A percentile compares a stretch with the other conserved stretches of the same genome.
Conservation (phyloP, 441 rosid species). For the Euphorbia celastroides region DNA sequence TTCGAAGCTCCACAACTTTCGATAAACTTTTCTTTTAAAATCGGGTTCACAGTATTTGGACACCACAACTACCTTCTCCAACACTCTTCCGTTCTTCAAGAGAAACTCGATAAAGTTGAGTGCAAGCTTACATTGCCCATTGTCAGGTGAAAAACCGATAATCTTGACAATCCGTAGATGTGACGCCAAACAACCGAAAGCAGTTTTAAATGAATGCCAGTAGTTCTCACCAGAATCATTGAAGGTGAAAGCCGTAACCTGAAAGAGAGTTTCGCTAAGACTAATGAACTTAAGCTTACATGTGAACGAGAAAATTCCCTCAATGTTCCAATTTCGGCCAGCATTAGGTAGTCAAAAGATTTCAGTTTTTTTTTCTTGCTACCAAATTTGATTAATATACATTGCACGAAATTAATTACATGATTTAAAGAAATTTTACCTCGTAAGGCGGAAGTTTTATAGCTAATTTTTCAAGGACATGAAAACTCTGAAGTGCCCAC, state of each 20-base stretch:
- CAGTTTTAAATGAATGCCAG: neutral
- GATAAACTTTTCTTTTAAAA: neutral
- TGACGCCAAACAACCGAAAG: neutral
- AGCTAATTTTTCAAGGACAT: neutral
- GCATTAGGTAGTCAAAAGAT: too few relatives aligned
- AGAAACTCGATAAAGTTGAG: constrained; percentile 12
- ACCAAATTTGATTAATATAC: too few relatives aligned
- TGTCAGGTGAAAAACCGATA: neutral
- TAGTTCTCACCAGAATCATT: neutral
- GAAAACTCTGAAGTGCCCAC: neutral
- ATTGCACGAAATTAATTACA: too few relatives aligned
- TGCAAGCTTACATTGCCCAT: neutral
- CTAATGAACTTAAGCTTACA: too few relatives aligned
- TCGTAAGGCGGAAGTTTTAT: neutral
- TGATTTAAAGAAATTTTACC: neutral
- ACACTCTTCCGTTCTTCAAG: constrained; percentile 8
- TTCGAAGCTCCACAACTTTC: neutral
- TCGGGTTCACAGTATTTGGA: neutral
- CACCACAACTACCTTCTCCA: constrained; percentile 15
- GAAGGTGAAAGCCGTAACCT: neutral
- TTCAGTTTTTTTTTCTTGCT: too few relatives aligned
- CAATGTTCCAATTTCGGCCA: too few relatives aligned
- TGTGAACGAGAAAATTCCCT: too few relatives aligned
- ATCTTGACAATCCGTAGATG: neutral
- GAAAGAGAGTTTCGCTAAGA: too few relatives aligned